A percentile compares a stretch with the other conserved stretches of the same genome.
Evolutionary conservation across 78 protist genomes (phyloP).

Genomic region (Dictyostelium citrinum): DNA sequence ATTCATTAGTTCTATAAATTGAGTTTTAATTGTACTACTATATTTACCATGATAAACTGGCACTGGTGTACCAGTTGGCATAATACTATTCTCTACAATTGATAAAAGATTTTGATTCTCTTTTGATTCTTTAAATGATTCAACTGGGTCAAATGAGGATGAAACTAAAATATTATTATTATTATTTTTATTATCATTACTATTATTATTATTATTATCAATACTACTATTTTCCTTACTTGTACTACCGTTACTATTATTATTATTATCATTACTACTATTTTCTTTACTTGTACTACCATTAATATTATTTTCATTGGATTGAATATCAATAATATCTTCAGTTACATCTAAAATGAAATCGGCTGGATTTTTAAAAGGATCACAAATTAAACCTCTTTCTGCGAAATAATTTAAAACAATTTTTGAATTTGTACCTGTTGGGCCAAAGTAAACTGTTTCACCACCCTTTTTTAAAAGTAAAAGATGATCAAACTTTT

Average conservation of each 20-base stretch:
- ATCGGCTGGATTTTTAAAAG: slow-evolving; percentile 80
- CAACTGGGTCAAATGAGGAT: neutral
- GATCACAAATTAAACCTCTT: slow-evolving; percentile 43
- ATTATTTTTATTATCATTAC: neutral
- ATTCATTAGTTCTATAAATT: neutral
- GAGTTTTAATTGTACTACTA: neutral
- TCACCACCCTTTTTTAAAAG: slow-evolving; percentile 87
- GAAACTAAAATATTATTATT: neutral
- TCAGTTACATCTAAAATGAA: slow-evolving; percentile 62
- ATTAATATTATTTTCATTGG: neutral
- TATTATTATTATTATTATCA: neutral
- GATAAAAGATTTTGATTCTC: neutral
- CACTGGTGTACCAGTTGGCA: neutral
- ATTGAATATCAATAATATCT: neutral
- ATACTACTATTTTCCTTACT: neutral
- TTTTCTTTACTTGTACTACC: too few species aligned
- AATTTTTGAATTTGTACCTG: neutral
- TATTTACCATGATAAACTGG: neutral
- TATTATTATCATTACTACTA: neutral
- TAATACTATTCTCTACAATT: neutral
- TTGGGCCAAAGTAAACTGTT: slow-evolving; percentile 80
- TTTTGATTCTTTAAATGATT: slow-evolving; percentile 1
- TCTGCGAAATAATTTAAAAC: slow-evolving; percentile 28
- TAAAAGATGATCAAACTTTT: slow-evolving; percentile 79
- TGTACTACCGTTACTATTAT: too few species aligned